phyloP scores from a whole-genome alignment of 306 rosid species.

The Lotus japonicus region DNA sequence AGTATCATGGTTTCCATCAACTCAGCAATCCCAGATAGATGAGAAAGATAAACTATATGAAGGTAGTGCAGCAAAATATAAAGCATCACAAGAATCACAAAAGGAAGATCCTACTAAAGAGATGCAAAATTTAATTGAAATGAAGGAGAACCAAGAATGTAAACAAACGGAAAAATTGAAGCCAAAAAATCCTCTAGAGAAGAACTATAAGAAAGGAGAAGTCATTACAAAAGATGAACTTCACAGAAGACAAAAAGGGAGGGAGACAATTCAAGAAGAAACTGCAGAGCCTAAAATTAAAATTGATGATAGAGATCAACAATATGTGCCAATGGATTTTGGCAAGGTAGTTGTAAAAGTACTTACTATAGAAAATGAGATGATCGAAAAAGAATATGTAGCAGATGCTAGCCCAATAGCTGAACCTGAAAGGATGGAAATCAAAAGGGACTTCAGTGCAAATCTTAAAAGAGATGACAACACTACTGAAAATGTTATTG shows the following conservation, averaged over 20 bases:
- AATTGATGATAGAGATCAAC: not conserved
- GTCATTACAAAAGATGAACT: not conserved
- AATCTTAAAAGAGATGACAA: not conserved
- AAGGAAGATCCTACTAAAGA: not conserved
- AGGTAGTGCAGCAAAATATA: not conserved
- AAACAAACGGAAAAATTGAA: not conserved
- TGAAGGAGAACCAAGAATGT: not conserved
- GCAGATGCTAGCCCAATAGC: not conserved
- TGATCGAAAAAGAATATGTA: not conserved
- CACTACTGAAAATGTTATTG: not conserved
- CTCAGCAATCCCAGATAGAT: slow-evolving; percentile 14
- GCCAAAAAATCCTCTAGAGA: not conserved
- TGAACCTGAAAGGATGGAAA: not conserved
- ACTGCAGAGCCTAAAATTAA: not conserved
- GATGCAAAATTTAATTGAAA: not conserved
- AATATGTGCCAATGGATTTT: not conserved
- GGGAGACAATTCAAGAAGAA: slow-evolving; percentile 2
- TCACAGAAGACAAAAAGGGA: not conserved
- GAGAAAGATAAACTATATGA: not conserved
- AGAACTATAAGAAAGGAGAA: not conserved
- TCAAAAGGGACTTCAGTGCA: not conserved
- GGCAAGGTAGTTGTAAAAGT: not conserved
- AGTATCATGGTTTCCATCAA: not conserved
- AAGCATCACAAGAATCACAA: slow-evolving; percentile 2
- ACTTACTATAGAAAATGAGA: not conserved